These are phyloP conservation scores for Microdochium nivale DNA, from an alignment of 2,329 filamentous ascomycete species.

Conservation along the genomic window DNA sequence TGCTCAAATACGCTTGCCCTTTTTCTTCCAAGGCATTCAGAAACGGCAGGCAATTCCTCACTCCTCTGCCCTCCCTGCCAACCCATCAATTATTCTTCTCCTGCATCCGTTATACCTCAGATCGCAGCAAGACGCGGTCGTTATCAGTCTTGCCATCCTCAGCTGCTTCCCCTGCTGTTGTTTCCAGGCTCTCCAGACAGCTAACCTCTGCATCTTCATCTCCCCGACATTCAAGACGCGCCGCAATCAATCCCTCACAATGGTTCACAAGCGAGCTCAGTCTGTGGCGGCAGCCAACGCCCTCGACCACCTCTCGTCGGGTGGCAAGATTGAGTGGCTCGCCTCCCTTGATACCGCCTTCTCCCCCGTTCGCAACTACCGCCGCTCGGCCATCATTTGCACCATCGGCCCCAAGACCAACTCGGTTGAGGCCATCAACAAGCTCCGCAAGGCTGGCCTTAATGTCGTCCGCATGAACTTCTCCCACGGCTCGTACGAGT, in stretches of 20 bases:
- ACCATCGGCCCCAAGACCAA: conserved; percentile 99
- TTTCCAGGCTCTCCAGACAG: not conserved
- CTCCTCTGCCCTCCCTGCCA: not conserved
- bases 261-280: conserved; percentile 9
- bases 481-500: conserved; percentile 88
- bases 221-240: not conserved
- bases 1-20: not conserved
- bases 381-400: conserved; percentile 96
- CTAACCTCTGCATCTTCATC: not conserved
- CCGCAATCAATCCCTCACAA: not conserved
- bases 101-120: not conserved
- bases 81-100: not conserved
- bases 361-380: conserved; percentile 80
- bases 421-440: conserved; percentile 93
- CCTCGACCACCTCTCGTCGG: conserved; percentile 77
- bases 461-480: conserved; percentile 99
- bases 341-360: conserved; percentile 78
- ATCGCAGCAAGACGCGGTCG: not conserved
- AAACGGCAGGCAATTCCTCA: not conserved
- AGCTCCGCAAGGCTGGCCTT: conserved; percentile 80
- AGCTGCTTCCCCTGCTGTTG: not conserved
- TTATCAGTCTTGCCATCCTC: not conserved
- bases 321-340: conserved; percentile 60
- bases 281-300: conserved; percentile 49
- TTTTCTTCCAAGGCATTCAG: not conserved